A percentile compares a stretch with the other conserved stretches of the same genome.
These are phyloP conservation scores for Neonectria sp. DNA, from an alignment of 2,329 filamentous ascomycete genomes.

Conservation along the genomic window DNA sequence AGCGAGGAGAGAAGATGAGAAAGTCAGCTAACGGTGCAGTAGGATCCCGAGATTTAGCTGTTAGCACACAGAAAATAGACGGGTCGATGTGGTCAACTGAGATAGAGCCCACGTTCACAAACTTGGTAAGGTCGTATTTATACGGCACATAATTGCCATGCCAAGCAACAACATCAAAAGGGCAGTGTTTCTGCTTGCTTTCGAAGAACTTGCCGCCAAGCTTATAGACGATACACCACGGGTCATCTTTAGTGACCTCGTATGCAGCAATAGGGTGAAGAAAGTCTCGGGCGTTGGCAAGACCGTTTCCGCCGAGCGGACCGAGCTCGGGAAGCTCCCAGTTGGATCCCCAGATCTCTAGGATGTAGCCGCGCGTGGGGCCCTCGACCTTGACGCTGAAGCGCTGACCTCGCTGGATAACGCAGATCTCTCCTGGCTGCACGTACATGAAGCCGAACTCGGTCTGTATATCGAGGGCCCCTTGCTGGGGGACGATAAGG, in stretches of 20 bases:
- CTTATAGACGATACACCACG: conserved; percentile 73
- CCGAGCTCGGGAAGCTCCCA: conserved; percentile 78
- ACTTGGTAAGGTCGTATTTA: conserved; percentile 69
- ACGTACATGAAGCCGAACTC: conserved; percentile 76
- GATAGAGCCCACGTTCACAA: conserved; percentile 67
- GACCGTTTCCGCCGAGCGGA: conserved; percentile 75
- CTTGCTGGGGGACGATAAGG: conserved; percentile 76
- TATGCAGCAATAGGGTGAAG: conserved; percentile 72
- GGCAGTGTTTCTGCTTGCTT: conserved; percentile 73
- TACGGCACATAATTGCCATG: conserved; percentile 76
- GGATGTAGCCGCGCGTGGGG: conserved; percentile 75
- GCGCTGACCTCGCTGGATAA: conserved; percentile 75
- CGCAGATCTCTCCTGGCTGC: conserved; percentile 75
- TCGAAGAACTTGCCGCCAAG: conserved; percentile 73
- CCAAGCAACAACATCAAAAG: conserved; percentile 81
- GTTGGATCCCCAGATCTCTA: conserved; percentile 76
- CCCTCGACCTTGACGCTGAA: conserved; percentile 60
- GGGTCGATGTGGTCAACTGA: conserved; percentile 74
- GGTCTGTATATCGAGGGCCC: conserved; percentile 77
- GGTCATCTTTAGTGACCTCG: conserved; percentile 62
- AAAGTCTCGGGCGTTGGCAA: conserved; percentile 77
- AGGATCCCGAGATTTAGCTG: conserved; percentile 68
- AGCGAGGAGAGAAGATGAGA: conserved; percentile 76
- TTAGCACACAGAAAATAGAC: conserved; percentile 75
- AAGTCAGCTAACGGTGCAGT: conserved; percentile 74